Evolutionary conservation across 495 filamentous ascomycete species (phyloP), one percentile per base, ranked within the genome.

Genomic region (Jackrogersella minutella): DNA sequence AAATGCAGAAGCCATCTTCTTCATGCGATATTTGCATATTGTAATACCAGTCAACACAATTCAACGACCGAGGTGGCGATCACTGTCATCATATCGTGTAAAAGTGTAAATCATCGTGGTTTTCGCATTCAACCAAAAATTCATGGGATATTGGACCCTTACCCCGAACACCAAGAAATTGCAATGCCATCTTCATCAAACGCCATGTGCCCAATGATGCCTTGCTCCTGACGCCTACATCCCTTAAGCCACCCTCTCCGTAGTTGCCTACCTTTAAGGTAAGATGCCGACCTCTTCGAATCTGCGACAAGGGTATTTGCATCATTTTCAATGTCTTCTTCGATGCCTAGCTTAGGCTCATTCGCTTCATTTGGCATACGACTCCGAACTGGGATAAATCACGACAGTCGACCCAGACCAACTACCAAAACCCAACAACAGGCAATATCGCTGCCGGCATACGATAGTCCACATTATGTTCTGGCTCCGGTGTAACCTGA

Each of bases 341-440:
- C n/a, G n/a, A n/a, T n/a, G n/a, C n/a, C n/a, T n/a, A n/a, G n/a
- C n/a, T n/a, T n/a, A n/a, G n/a, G n/a, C n/a, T n/a, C n/a, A n/a
- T n/a, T n/a, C n/a, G n/a, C n/a, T n/a, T n/a, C n/a, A n/a, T n/a
- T n/a, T n/a, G n/a, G n/a, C n/a, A n/a, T n/a, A n/a, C n/a, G n/a
- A n/a, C n/a, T n/a, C n/a, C n/a, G n/a, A n/a, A n/a, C 10, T 10
- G 7, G 26, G 31, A 7, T 34, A 13, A 34, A 4, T 9, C 10
- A 7, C 31, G 10, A 10, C 31, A 13, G 2, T 9, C 31, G 2
- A 13, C 13, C 19, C 30, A 17, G 41, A 11, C 10, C 8, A 7
- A 26, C 31, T 60, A 70, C 62, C 68, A 70, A 11, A 70, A 57
- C 2, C 47, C 51, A 16, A 62, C 44, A 13, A 28, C 40, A 0